A percentile compares a stretch with the other conserved stretches of the same genome.
Evolutionary conservation across 371 early-diverging fungal species (phyloP).

Genomic region (Mortierella sp.): DNA sequence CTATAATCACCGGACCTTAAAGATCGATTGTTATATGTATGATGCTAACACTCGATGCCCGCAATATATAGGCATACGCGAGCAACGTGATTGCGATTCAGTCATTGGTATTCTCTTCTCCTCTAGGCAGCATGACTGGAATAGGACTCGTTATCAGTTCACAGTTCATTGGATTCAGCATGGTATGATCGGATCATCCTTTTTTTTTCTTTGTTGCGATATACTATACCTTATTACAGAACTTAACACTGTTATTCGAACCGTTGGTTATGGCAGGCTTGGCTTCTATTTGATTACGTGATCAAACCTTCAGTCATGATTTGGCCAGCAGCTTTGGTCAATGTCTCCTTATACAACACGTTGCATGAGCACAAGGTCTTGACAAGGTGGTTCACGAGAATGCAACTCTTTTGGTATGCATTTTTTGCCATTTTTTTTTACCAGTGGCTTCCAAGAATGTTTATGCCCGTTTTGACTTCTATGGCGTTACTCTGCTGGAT

Average conservation of each 20-base stretch:
- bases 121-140: slow-evolving; percentile 61
- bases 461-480: slow-evolving; percentile 68
- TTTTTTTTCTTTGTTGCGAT: not conserved
- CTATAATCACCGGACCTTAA: not conserved
- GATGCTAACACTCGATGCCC: not conserved
- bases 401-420: slow-evolving; percentile 59
- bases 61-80: slow-evolving; percentile 59
- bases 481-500: slow-evolving; percentile 65
- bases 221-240: not conserved
- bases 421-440: slow-evolving; percentile 66
- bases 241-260: slow-evolving; percentile 17
- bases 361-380: slow-evolving; percentile 69
- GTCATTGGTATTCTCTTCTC: slow-evolving; percentile 53
- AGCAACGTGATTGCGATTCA: slow-evolving; percentile 62
- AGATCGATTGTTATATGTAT: no score
- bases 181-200: slow-evolving; percentile 41
- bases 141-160: slow-evolving; percentile 66
- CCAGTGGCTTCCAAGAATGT: slow-evolving; percentile 73
- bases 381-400: slow-evolving; percentile 41
- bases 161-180: slow-evolving; percentile 54
- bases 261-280: slow-evolving; percentile 19
- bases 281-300: slow-evolving; percentile 59
- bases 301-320: slow-evolving; percentile 88
- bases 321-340: slow-evolving; percentile 86
- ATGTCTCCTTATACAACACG: slow-evolving; percentile 78